A percentile compares a stretch with the other conserved stretches of the same genome.
These are phyloP conservation scores for Fusarium mangiferae DNA, from an alignment of 2,329 filamentous ascomycete species.

Conservation along the genomic window DNA sequence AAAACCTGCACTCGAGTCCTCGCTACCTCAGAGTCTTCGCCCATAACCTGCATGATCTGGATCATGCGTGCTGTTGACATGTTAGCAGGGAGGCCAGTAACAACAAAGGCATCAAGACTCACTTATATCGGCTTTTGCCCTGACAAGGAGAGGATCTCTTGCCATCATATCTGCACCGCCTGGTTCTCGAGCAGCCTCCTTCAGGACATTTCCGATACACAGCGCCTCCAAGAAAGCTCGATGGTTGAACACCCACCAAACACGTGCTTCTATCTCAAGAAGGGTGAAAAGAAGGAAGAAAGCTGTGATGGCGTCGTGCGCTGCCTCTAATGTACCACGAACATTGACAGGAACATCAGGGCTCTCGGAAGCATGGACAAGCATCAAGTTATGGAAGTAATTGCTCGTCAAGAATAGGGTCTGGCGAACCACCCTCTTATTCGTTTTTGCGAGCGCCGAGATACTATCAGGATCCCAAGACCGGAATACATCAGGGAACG, in stretches of 20 bases:
- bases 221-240: slow-evolving; percentile 80
- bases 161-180: slow-evolving; percentile 57
- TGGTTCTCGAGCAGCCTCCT: slow-evolving; percentile 60
- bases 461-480: slow-evolving; percentile 73
- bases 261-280: slow-evolving; percentile 76
- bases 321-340: slow-evolving; percentile 76
- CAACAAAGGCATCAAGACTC: slow-evolving; percentile 43
- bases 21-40: slow-evolving; percentile 68
- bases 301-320: slow-evolving; percentile 76
- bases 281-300: slow-evolving; percentile 79
- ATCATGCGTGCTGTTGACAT: slow-evolving; percentile 65
- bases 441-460: slow-evolving; percentile 63
- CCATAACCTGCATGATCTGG: slow-evolving; percentile 70
- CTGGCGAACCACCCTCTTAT: slow-evolving; percentile 76
- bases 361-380: slow-evolving; percentile 78
- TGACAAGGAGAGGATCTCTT: slow-evolving; percentile 68
- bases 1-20: slow-evolving; percentile 68
- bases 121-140: slow-evolving; percentile 71
- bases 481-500: slow-evolving; percentile 76
- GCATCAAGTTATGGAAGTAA: slow-evolving; percentile 85
- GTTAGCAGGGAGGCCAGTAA: slow-evolving; percentile 10
- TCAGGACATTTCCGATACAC: slow-evolving; percentile 71
- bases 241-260: slow-evolving; percentile 89
- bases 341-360: slow-evolving; percentile 72
- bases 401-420: slow-evolving; percentile 84